Evolutionary conservation across 768 basidiomycete species (phyloP).

Genomic region (Auriscalpium microsporum): DNA sequence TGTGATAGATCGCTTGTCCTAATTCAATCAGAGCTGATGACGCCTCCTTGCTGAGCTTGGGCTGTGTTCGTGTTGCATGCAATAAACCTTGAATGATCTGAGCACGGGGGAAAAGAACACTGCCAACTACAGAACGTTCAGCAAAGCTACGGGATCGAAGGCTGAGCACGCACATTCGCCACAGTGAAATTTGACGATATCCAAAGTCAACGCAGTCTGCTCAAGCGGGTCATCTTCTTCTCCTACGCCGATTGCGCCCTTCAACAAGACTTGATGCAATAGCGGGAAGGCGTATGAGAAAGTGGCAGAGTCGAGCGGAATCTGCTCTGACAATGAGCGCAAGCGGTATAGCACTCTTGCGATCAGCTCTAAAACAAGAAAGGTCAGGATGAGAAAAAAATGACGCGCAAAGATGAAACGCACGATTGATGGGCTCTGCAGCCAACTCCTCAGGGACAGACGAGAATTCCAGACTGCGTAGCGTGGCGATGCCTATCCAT

Average conservation of each 20-base stretch:
- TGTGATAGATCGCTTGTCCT: constrained; percentile 67
- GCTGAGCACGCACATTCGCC: constrained; percentile 52
- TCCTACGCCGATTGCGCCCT: constrained; percentile 57
- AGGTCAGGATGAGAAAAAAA: not conserved
- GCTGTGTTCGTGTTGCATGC: constrained; percentile 65
- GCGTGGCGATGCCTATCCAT: constrained; percentile 78
- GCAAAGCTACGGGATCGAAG: not conserved
- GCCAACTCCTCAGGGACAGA: constrained; percentile 65
- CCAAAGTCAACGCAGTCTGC: constrained; percentile 68
- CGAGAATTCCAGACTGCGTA: constrained; percentile 60
- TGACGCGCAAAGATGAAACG: constrained; percentile 1
- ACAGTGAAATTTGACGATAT: constrained; percentile 62
- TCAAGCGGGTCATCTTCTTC: constrained; percentile 73
- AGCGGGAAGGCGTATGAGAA: constrained; percentile 78
- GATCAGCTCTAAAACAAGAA: constrained; percentile 49
- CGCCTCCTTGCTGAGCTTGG: constrained; percentile 75
- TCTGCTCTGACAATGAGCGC: constrained; percentile 70
- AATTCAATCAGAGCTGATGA: constrained; percentile 74
- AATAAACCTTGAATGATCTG: constrained; percentile 62
- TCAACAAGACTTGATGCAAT: constrained; percentile 53
- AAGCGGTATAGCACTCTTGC: constrained; percentile 82
- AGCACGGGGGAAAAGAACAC: constrained; percentile 65
- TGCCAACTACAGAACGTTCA: constrained; percentile 43
- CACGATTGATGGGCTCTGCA: constrained; percentile 62
- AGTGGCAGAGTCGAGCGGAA: constrained; percentile 77